Percentiles rank a stretch among this genome's conserved stretches.
Conservation (phyloP, 2,329 filamentous ascomycete genomes). For the Colletotrichum godetiae region DNA sequence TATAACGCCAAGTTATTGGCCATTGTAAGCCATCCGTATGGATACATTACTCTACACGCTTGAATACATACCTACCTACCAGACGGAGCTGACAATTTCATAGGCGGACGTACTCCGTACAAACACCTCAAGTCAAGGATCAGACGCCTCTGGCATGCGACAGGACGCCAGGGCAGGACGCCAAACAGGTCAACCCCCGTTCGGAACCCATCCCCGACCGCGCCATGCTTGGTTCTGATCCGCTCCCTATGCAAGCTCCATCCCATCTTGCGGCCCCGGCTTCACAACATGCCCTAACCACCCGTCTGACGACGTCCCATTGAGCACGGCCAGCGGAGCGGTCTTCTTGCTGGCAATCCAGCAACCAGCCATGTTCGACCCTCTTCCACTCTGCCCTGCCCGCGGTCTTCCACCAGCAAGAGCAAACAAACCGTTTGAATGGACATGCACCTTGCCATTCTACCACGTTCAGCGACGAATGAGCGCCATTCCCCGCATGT, state of each 20-base stretch:
- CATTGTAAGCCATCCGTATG: too few species aligned
- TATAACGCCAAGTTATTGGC: not conserved
- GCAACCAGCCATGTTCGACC: not conserved
- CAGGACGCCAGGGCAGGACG: slow-evolving; percentile 19
- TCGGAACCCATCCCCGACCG: slow-evolving; percentile 32
- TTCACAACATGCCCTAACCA: not conserved
- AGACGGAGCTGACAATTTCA: not conserved
- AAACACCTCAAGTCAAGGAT: slow-evolving; percentile 1
- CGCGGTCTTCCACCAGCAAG: not conserved
- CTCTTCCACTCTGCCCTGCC: not conserved
- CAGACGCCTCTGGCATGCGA: slow-evolving; percentile 23
- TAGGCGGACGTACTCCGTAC: not conserved
- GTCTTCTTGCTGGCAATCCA: not conserved
- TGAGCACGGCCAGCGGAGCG: not conserved
- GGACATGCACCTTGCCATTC: not conserved
- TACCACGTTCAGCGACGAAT: slow-evolving; percentile 1
- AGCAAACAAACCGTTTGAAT: slow-evolving; percentile 2
- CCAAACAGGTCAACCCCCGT: slow-evolving; percentile 28
- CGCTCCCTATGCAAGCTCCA: slow-evolving; percentile 27
- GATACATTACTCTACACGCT: not conserved
- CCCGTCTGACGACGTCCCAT: slow-evolving; percentile 4
- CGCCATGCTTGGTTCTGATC: slow-evolving; percentile 27
- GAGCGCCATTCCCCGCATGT: slow-evolving; percentile 7
- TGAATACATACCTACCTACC: not conserved
- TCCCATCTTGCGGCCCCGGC: slow-evolving; percentile 33